These are phyloP conservation scores for Phytophthora brassicae DNA, from an alignment of 352 stramenopile genomes.

Conservation along the genomic window DNA sequence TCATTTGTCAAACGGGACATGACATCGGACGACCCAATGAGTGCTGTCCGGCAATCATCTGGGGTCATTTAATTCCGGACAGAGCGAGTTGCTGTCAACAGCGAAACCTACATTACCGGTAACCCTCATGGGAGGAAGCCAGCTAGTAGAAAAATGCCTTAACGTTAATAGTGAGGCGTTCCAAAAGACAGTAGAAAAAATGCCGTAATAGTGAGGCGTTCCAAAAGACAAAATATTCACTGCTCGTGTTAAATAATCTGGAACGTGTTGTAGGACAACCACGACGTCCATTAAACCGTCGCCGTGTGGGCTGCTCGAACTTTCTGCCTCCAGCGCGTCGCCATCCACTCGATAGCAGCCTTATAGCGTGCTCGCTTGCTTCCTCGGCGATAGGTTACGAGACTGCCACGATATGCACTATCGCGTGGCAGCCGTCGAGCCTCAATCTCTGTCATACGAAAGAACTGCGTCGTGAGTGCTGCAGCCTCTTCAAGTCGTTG, in stretches of 20 bases:
- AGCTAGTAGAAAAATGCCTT: too few relatives aligned
- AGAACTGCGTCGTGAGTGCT: constrained; percentile 62
- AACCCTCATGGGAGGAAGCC: neutral
- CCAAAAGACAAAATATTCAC: neutral
- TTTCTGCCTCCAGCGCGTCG: constrained; percentile 42
- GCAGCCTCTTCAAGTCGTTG: constrained; percentile 62
- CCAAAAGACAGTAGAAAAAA: too few relatives aligned
- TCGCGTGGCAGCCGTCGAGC: constrained; percentile 56
- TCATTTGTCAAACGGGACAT: constrained; percentile 7
- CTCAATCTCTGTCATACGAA: constrained; percentile 57
- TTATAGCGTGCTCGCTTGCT: constrained; percentile 56
- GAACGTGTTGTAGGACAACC: neutral
- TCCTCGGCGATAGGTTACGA: constrained; percentile 60
- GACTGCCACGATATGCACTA: constrained; percentile 66
- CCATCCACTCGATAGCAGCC: constrained; percentile 45
- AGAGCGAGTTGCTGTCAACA: neutral
- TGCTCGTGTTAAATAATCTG: neutral
- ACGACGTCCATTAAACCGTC: constrained; percentile 1
- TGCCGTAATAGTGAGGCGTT: too few relatives aligned
- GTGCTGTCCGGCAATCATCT: too few relatives aligned
- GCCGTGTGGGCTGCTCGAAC: constrained; percentile 18
- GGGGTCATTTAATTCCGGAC: neutral
- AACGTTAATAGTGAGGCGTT: too few relatives aligned
- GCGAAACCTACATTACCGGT: neutral
- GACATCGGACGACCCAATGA: too few relatives aligned